Percentiles rank a stretch among this genome's conserved stretches.
Conservation (phyloP, 78 protist genomes). For the Diacronema lutheri region DNA sequence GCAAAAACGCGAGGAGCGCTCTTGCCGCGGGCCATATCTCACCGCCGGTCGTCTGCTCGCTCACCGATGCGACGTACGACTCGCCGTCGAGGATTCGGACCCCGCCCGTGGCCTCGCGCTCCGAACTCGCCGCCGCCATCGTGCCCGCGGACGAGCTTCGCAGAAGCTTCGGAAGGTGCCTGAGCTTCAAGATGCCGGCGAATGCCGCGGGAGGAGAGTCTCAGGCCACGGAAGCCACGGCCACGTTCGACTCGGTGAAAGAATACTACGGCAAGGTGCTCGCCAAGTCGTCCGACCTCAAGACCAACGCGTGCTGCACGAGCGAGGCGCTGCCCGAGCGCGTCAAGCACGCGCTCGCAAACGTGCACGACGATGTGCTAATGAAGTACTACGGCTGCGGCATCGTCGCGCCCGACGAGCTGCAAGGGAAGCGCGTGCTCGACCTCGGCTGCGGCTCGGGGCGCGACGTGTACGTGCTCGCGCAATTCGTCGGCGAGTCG, state of each 20-base stretch:
- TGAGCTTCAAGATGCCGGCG: no score
- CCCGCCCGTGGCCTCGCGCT: no score
- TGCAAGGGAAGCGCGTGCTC: conserved; percentile 26
- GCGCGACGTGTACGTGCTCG: conserved; percentile 60
- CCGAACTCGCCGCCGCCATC: no score
- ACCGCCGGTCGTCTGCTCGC: background rate
- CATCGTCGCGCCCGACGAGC: background rate
- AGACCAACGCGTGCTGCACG: conserved; percentile 69
- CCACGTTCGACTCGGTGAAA: conserved; percentile 26
- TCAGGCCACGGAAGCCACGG: no score
- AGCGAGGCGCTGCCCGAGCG: background rate
- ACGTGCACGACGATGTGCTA: conserved; percentile 44
- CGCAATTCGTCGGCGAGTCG: conserved; percentile 29
- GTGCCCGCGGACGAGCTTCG: no score
- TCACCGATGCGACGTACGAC: background rate
- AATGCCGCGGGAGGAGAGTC: no score
- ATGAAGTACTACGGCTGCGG: conserved; percentile 80
- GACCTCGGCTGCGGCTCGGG: conserved; percentile 83
- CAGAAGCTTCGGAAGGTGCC: no score
- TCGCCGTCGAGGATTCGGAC: no score
- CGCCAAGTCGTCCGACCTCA: conserved; percentile 34
- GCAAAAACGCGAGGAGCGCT: background rate
- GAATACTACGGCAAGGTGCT: conserved; percentile 76
- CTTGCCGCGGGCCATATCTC: background rate
- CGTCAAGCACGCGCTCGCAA: conserved; percentile 12